phyloP scores from a whole-genome alignment of 495 filamentous ascomycete species.

The Daldinia childiae region DNA sequence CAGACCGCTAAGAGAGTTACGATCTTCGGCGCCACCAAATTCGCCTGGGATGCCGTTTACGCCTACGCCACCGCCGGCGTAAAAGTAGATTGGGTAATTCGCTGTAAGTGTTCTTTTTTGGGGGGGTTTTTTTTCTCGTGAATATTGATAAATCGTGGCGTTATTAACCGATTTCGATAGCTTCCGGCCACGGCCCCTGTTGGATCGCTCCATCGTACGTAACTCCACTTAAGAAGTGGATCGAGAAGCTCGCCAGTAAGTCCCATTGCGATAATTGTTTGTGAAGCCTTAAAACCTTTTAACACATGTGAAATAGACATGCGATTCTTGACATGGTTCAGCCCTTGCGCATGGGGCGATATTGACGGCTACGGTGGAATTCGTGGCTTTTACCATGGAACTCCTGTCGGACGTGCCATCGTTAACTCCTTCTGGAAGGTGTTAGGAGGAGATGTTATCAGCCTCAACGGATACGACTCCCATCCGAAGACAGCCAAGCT shows the following conservation, averaged over 20 bases:
- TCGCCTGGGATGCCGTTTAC: slow-evolving; percentile 77
- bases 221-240: slow-evolving; percentile 52
- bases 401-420: slow-evolving; percentile 69
- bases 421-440: slow-evolving; percentile 72
- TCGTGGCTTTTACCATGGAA: slow-evolving; percentile 68
- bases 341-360: slow-evolving; percentile 51
- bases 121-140: too few relatives aligned
- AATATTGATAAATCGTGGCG: neutral
- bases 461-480: slow-evolving; percentile 62
- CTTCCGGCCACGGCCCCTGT: slow-evolving; percentile 72
- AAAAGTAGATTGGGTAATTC: slow-evolving; percentile 80
- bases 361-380: slow-evolving; percentile 49
- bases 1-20: slow-evolving; percentile 56
- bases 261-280: slow-evolving; percentile 17
- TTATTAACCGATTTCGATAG: slow-evolving; percentile 38
- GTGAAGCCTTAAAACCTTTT: slow-evolving; percentile 3
- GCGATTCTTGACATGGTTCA: slow-evolving; percentile 48
- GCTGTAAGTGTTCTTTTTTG: slow-evolving; percentile 59
- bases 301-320: slow-evolving; percentile 33
- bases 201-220: slow-evolving; percentile 70
- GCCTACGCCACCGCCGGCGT: slow-evolving; percentile 68
- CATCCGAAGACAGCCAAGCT: slow-evolving; percentile 68
- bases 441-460: slow-evolving; percentile 63
- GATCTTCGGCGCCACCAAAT: slow-evolving; percentile 75
- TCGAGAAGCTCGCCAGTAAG: slow-evolving; percentile 68